These are phyloP conservation scores for Boletus holoroseus DNA, from an alignment of 1,284 basidiomycete species.

Conservation along the genomic window DNA sequence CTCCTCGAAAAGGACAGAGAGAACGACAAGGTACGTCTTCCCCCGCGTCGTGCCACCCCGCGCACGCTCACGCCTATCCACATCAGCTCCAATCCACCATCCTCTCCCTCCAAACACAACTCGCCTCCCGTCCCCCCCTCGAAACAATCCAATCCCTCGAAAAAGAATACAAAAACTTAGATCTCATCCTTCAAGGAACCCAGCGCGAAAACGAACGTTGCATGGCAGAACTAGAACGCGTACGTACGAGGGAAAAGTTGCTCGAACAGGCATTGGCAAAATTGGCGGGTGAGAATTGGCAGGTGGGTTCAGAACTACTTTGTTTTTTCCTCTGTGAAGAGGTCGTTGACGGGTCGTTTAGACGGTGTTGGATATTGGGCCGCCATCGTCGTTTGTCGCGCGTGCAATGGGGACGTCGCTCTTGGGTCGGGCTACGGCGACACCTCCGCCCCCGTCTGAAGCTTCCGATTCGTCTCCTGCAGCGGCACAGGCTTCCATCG, in stretches of 20 bases:
- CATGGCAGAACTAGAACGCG: constrained; percentile 71
- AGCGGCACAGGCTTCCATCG: constrained; percentile 22
- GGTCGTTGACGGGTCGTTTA: not conserved
- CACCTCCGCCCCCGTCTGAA: constrained; percentile 16
- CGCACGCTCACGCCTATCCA: not conserved
- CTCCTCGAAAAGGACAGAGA: constrained; percentile 71
- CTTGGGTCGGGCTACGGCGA: constrained; percentile 15
- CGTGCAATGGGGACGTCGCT: constrained; percentile 28
- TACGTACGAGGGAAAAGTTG: constrained; percentile 58
- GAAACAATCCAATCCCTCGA: constrained; percentile 58
- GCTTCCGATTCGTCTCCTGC: constrained; percentile 13
- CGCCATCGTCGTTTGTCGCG: constrained; percentile 29
- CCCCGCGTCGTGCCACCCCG: not conserved
- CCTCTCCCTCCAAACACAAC: constrained; percentile 54
- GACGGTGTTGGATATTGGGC: constrained; percentile 49
- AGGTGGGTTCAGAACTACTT: constrained; percentile 37
- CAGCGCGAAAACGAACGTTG: constrained; percentile 73
- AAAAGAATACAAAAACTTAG: constrained; percentile 66
- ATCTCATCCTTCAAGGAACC: constrained; percentile 65
- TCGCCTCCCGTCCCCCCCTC: constrained; percentile 57
- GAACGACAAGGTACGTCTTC: constrained; percentile 52
- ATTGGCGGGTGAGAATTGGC: constrained; percentile 71
- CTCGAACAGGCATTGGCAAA: constrained; percentile 65
- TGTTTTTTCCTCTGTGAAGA: no score
- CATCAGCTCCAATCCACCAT: constrained; percentile 55